phyloP scores from a whole-genome alignment of 768 basidiomycete species.

The Agaricus sinodeliciosus region DNA sequence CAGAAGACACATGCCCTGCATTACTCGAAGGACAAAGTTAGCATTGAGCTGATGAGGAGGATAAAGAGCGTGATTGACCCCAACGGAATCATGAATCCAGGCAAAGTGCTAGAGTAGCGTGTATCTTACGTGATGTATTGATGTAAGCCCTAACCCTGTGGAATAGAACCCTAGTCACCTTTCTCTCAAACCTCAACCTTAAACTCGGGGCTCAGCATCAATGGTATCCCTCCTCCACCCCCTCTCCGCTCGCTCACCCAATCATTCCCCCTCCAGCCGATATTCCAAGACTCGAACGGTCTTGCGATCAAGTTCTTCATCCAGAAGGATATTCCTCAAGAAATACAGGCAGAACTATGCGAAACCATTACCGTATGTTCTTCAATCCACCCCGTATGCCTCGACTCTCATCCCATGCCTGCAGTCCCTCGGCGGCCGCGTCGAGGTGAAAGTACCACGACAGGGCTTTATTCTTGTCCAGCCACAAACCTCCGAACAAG shows the following conservation, averaged over 20 bases:
- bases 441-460: conserved; percentile 73
- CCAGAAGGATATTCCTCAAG: conserved; percentile 68
- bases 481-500: conserved; percentile 61
- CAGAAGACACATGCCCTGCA: conserved; percentile 89
- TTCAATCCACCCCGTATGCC: background rate
- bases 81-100: conserved; percentile 88
- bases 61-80: conserved; percentile 90
- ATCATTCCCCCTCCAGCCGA: conserved; percentile 35
- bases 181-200: conserved; percentile 39
- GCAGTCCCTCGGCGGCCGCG: conserved; percentile 68
- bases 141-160: conserved; percentile 29
- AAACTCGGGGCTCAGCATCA: conserved; percentile 33
- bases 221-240: conserved; percentile 14
- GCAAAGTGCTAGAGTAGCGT: conserved; percentile 58
- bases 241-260: background rate
- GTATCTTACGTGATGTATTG: conserved; percentile 14
- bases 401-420: conserved; percentile 6
- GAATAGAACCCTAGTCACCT: conserved; percentile 25
- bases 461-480: conserved; percentile 71
- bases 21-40: conserved; percentile 77
- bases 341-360: conserved; percentile 63
- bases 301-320: conserved; percentile 79
- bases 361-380: conserved; percentile 62
- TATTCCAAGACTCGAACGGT: conserved; percentile 65
- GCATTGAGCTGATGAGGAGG: conserved; percentile 84